phyloP scores from a whole-genome alignment of 139 green algal species.

The Chloropicon primus region DNA sequence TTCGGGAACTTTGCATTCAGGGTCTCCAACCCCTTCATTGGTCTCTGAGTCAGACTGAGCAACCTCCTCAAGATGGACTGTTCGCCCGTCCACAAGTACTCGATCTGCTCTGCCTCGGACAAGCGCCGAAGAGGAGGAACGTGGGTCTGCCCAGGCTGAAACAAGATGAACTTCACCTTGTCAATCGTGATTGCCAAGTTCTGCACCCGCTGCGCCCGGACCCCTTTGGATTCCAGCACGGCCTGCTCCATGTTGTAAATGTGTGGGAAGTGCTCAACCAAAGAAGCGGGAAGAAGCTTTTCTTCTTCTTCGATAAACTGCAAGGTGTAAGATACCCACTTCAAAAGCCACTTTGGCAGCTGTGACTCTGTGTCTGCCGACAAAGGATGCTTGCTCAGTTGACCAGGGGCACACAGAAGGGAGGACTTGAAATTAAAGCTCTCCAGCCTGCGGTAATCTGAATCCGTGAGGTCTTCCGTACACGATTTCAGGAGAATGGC shows the following conservation, averaged over 20 bases:
- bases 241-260: conserved; percentile 1
- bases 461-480: conserved; percentile 13
- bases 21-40: not conserved
- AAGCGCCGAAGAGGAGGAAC: conserved; percentile 37
- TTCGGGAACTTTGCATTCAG: conserved; percentile 4
- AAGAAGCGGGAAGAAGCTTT: conserved; percentile 28
- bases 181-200: conserved; percentile 79
- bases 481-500: conserved; percentile 41
- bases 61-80: conserved; percentile 32
- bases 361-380: not conserved
- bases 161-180: conserved; percentile 64
- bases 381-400: not conserved
- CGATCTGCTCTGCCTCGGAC: conserved; percentile 33
- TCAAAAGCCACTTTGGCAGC: conserved; percentile 59
- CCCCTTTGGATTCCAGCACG: conserved; percentile 15
- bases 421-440: not conserved
- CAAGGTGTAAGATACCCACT: conserved; percentile 60
- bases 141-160: conserved; percentile 21
- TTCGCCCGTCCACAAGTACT: conserved; percentile 45
- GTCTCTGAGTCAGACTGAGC: conserved; percentile 5
- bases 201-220: conserved; percentile 54
- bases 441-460: conserved; percentile 15
- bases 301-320: conserved; percentile 60
- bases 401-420: not conserved
- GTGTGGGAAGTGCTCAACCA: not conserved